Percentiles rank a stretch among this genome's conserved stretches.
phyloP scores from a whole-genome alignment of 352 stramenopile genomes.

The Pythium phragmiticola region DNA sequence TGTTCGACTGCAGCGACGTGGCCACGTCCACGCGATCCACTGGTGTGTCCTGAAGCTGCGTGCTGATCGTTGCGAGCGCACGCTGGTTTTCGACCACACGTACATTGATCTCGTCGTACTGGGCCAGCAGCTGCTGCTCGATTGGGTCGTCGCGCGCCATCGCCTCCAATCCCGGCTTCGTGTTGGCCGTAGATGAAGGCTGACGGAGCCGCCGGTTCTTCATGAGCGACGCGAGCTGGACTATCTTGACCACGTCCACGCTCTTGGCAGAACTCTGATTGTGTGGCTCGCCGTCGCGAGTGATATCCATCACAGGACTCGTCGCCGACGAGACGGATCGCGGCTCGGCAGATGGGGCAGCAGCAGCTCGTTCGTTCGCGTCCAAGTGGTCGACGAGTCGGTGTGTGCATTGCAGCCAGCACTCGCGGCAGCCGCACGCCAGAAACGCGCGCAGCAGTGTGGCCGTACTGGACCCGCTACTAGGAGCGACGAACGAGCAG shows the following conservation, averaged over 20 bases:
- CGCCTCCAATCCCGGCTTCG: background rate
- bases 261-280: background rate
- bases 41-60: conserved; percentile 26
- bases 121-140: conserved; percentile 14
- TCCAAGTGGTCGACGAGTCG: conserved; percentile 14
- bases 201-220: conserved; percentile 4
- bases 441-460: conserved; percentile 11
- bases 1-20: conserved; percentile 34
- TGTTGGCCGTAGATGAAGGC: background rate
- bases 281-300: background rate
- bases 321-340: background rate
- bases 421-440: conserved; percentile 22
- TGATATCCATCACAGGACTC: conserved; percentile 7
- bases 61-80: conserved; percentile 30
- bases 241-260: conserved; percentile 12
- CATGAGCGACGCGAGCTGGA: conserved; percentile 16
- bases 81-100: conserved; percentile 32
- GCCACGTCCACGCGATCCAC: conserved; percentile 27
- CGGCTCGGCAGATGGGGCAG: background rate
- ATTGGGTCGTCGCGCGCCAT: conserved; percentile 24
- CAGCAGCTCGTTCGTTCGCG: conserved; percentile 4
- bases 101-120: conserved; percentile 24
- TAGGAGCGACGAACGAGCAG: background rate
- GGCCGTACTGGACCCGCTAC: background rate
- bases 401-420: conserved; percentile 24